A percentile compares a stretch with the other conserved stretches of the same genome.
These are phyloP conservation scores for Backusella sp. DNA, from an alignment of 192 early-diverging fungal species.

Conservation along the genomic window DNA sequence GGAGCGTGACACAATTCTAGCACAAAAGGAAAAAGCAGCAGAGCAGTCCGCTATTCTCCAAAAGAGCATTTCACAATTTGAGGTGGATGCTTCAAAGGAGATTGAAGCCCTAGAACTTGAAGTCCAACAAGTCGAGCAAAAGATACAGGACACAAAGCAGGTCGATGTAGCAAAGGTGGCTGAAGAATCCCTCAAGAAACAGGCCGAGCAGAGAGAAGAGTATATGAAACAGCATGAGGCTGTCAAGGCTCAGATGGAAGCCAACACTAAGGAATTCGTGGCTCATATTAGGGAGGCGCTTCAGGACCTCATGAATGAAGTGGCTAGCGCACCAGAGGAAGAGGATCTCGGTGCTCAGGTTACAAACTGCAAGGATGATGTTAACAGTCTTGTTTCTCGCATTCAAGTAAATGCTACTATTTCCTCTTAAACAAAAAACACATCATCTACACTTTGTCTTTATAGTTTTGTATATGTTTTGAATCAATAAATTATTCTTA, in stretches of 20 bases:
- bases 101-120: not conserved
- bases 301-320: not conserved
- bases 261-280: not conserved
- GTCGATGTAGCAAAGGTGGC: not conserved
- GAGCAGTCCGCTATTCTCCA: not conserved
- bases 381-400: not conserved
- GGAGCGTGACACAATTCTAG: conserved; percentile 2
- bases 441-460: not conserved
- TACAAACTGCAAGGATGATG: conserved; percentile 2
- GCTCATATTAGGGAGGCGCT: not conserved
- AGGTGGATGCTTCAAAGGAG: not conserved
- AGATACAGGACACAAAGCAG: not conserved
- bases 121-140: not conserved
- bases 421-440: not conserved
- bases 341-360: not conserved
- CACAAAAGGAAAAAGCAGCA: not conserved
- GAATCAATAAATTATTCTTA: too few relatives aligned
- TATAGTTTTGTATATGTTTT: too few relatives aligned
- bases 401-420: not conserved
- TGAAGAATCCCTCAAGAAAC: not conserved
- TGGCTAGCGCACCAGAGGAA: not conserved
- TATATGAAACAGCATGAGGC: not conserved
- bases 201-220: not conserved
- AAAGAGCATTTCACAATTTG: not conserved
- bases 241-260: conserved; percentile 1